Evolutionary conservation across 2,329 filamentous ascomycete genomes (phyloP).

Genomic region (Tolypocladium tundrense): DNA sequence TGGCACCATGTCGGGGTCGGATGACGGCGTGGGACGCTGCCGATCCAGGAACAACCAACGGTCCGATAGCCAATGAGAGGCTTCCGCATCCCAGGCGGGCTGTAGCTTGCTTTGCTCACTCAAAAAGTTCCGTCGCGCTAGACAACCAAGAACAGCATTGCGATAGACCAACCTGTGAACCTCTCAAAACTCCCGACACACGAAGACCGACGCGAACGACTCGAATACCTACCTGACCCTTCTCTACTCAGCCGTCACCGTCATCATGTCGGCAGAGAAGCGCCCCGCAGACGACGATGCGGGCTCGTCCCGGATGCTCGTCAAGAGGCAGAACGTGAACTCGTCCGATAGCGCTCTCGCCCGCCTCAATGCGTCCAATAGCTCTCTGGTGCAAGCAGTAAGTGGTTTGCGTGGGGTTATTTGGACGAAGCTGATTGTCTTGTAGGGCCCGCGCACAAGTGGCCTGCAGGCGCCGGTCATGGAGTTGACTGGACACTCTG

Average conservation of each 20-base stretch:
- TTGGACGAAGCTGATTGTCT: neutral
- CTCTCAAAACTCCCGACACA: neutral
- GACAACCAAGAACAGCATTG: neutral
- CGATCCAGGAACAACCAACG: constrained; percentile 21
- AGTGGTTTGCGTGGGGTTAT: constrained; percentile 11
- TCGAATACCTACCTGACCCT: neutral
- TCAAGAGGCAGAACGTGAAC: constrained; percentile 76
- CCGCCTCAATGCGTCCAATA: constrained; percentile 38
- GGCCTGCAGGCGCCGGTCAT: constrained; percentile 83
- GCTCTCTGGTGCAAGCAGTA: constrained; percentile 42
- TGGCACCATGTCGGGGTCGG: neutral
- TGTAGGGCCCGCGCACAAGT: constrained; percentile 67
- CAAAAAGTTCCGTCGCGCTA: constrained; percentile 2
- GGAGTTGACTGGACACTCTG: constrained; percentile 75
- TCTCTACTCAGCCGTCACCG: neutral
- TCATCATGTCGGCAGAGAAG: constrained; percentile 81
- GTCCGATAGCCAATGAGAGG: constrained; percentile 21
- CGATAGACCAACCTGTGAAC: neutral
- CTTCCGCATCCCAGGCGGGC: neutral
- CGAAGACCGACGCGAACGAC: neutral
- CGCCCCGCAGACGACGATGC: constrained; percentile 80
- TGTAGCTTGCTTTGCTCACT: neutral
- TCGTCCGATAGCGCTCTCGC: constrained; percentile 36
- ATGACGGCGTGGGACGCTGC: neutral
- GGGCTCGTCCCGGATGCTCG: constrained; percentile 65